Evolutionary conservation across 331 rosid species (phyloP).

Genomic region (Stylosanthes scabra): DNA sequence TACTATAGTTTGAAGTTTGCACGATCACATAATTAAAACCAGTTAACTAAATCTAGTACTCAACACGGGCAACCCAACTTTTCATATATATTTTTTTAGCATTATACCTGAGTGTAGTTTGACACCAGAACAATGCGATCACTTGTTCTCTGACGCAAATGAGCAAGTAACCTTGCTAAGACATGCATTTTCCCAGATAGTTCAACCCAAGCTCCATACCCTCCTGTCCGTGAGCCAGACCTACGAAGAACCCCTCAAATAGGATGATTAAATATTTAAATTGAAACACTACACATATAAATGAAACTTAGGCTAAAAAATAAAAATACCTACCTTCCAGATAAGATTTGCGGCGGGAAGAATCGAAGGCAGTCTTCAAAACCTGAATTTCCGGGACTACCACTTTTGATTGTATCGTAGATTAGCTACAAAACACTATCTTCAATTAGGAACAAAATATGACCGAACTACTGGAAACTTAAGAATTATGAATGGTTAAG

Average conservation of each 20-base stretch:
- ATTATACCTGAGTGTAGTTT: conserved; percentile 92
- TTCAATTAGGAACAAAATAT: conserved; percentile 37
- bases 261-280: conserved; percentile 33
- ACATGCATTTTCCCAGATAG: conserved; percentile 98
- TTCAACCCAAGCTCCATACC: conserved; percentile 95
- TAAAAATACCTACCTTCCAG: conserved; percentile 80
- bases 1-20: neutral
- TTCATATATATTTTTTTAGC: conserved; percentile 1
- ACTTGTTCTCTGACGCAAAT: conserved; percentile 75
- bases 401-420: conserved; percentile 80
- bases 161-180: conserved; percentile 90
- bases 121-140: conserved; percentile 98
- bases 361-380: conserved; percentile 94
- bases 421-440: conserved; percentile 74
- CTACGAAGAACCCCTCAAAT: conserved; percentile 47
- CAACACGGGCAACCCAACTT: conserved; percentile 1
- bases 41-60: conserved; percentile 21
- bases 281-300: conserved; percentile 26
- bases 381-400: conserved; percentile 93
- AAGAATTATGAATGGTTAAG: no score
- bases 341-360: conserved; percentile 90
- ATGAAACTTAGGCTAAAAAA: conserved; percentile 21
- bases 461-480: neutral
- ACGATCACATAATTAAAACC: neutral
- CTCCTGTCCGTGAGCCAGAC: conserved; percentile 94